Base-by-base conservation (phyloP, 2,329 filamentous ascomycete species). In the Hypocrella siamensis region DNA sequence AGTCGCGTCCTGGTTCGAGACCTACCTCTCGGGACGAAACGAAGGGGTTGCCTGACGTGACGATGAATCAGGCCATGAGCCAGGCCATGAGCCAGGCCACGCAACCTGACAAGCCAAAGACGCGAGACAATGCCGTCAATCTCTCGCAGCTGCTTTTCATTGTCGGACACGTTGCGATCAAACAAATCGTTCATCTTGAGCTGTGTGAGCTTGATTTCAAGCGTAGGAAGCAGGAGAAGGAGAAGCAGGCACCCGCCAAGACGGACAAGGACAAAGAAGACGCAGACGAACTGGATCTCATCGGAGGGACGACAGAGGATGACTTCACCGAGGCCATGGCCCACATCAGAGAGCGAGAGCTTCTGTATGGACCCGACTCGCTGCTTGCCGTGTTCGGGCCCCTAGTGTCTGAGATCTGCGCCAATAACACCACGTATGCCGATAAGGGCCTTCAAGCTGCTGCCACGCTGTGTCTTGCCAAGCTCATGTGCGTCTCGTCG, bases 141-240 rank as follows among this genome's bases (percentile, higher is more conserved):
- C 64, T 98, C 2, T 93, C 90, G 0, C 90, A 96, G 46, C 67
- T 98, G 2, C 65, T 98, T 0, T 96, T 96, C 50, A 79, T 93
- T 22, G 88, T 96, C 19, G 90, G 90, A 0, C 90, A 98, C 48
- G 81, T 96, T 30, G 90, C 90, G 11, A 90, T 98, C 50, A 98
- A 98, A 59, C 92, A 98, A 51, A 98, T 98, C 44, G 92, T 98
- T 1, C 90, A 98, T 51, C 70, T 98, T 9, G 90, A 98, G 46
- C 67, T 96, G n/a, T 93, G 86, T 51, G 90, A 98, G 50, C 74
- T 90, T 31, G 90, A 98, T 54, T 98, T 98, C 57, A 98, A 98
- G 63, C 80, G 88, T 33, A 73, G 88, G 42, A 98, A 98, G 63
- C 79, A 82, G 26, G 83, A 90, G 37, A 83, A 85, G 44, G 82